Conservation (phyloP, 495 filamentous ascomycete species). For the Arthonia radiata region DNA sequence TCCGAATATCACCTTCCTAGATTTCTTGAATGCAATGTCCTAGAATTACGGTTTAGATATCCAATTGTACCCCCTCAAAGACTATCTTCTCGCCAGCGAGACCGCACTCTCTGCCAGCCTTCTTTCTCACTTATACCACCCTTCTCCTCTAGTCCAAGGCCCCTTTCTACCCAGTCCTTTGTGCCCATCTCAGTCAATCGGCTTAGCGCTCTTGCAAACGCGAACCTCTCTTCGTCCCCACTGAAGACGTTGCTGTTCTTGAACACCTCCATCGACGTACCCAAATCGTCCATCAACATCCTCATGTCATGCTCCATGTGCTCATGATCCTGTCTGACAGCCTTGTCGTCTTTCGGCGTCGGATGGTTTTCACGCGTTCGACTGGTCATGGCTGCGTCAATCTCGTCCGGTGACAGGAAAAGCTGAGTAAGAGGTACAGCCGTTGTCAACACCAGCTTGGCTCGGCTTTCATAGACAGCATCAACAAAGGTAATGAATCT, state of each 20-base stretch:
- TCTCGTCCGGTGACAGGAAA: conserved; percentile 65
- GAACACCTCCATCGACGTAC: conserved; percentile 60
- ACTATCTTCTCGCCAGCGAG: conserved; percentile 46
- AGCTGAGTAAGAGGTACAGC: conserved; percentile 62
- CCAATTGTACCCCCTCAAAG: conserved; percentile 22
- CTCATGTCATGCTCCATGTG: conserved; percentile 40
- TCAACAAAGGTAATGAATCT: conserved; percentile 96
- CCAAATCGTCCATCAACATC: conserved; percentile 80
- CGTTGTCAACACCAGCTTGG: conserved; percentile 85
- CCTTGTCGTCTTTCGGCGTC: conserved; percentile 8
- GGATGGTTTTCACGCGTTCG: too few relatives aligned
- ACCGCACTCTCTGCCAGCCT: conserved; percentile 38
- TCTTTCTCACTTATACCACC: conserved; percentile 37
- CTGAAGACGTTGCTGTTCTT: conserved; percentile 75
- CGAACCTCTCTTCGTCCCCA: conserved; percentile 90
- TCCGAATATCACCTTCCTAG: not conserved
- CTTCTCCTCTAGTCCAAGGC: conserved; percentile 35
- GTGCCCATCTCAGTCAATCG: conserved; percentile 81
- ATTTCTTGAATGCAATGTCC: conserved; percentile 1
- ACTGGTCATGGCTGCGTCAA: conserved; percentile 31
- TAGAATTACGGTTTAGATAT: not conserved
- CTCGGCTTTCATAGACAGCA: conserved; percentile 62
- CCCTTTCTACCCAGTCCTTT: conserved; percentile 79
- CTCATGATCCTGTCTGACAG: conserved; percentile 14
- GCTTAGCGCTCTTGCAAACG: conserved; percentile 72